Evolutionary conservation across 1,139 yeast species (phyloP).

Genomic region (Pichia sp.): DNA sequence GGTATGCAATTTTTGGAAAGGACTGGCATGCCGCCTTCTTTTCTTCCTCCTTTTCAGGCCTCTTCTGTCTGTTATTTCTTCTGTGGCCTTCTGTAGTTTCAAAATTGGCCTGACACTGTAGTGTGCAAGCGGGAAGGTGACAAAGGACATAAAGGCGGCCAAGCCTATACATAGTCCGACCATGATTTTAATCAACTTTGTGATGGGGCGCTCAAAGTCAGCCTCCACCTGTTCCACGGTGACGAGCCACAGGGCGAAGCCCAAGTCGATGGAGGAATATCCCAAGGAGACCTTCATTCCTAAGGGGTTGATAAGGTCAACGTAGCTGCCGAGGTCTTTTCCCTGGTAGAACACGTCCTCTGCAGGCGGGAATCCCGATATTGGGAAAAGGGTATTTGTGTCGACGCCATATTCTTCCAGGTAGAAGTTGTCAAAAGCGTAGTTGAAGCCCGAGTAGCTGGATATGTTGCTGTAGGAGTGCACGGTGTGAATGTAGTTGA

Average conservation of each 20-base stretch:
- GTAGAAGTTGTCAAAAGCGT: conserved; percentile 29
- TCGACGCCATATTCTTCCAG: background rate
- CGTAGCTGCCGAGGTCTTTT: conserved; percentile 44
- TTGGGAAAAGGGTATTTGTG: background rate
- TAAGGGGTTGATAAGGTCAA: conserved; percentile 41
- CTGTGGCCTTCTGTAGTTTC: conserved; percentile 78
- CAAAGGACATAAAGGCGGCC: conserved; percentile 65
- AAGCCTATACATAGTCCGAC: conserved; percentile 78
- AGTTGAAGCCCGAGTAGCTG: conserved; percentile 34
- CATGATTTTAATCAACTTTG: conserved; percentile 59
- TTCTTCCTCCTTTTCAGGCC: conserved; percentile 24
- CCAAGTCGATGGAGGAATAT: conserved; percentile 51
- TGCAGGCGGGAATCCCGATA: conserved; percentile 25
- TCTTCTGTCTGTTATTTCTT: conserved; percentile 41
- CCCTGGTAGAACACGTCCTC: conserved; percentile 17
- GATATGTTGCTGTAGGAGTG: conserved; percentile 27
- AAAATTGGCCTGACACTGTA: conserved; percentile 84
- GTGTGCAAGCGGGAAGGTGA: conserved; percentile 80
- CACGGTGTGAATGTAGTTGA: conserved; percentile 37
- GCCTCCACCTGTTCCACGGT: conserved; percentile 61
- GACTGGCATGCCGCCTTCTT: conserved; percentile 11
- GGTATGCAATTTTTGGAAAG: conserved; percentile 3
- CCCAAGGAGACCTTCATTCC: conserved; percentile 63
- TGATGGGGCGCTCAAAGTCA: conserved; percentile 60
- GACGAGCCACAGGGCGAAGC: conserved; percentile 64